These are phyloP conservation scores for Schizosaccharomyces osmophilus DNA, from an alignment of 805 yeast species.

Conservation along the genomic window DNA sequence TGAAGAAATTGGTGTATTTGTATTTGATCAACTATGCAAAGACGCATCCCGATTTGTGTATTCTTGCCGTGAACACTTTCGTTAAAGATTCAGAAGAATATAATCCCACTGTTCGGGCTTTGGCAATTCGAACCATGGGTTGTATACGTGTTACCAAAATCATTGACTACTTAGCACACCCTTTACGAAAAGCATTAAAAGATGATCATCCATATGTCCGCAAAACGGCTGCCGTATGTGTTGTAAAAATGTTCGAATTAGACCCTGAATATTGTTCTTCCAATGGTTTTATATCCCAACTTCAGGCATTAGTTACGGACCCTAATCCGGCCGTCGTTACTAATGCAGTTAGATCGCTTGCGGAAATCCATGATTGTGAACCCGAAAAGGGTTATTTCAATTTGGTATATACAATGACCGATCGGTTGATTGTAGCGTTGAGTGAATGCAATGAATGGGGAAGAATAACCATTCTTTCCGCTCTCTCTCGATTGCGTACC, in stretches of 20 bases:
- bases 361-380: conserved; percentile 55
- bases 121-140: conserved; percentile 97
- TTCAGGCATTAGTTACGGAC: conserved; percentile 50
- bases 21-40: conserved; percentile 95
- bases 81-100: conserved; percentile 89
- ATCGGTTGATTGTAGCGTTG: conserved; percentile 51
- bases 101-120: conserved; percentile 80
- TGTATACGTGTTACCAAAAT: conserved; percentile 87
- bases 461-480: conserved; percentile 63
- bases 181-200: conserved; percentile 54
- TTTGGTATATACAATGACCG: conserved; percentile 18
- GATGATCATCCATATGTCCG: conserved; percentile 96
- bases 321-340: conserved; percentile 94
- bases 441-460: conserved; percentile 99
- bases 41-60: conserved; percentile 83
- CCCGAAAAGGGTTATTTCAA: conserved; percentile 25
- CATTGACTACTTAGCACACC: conserved; percentile 83
- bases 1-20: conserved; percentile 81
- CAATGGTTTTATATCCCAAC: conserved; percentile 53
- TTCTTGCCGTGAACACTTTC: conserved; percentile 89
- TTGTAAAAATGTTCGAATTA: conserved; percentile 77
- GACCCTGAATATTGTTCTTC: conserved; percentile 61
- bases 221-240: conserved; percentile 92
- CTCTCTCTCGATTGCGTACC: conserved; percentile 49
- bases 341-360: conserved; percentile 64